phyloP scores from a whole-genome alignment of 768 basidiomycete species.

The Suillus americanus region DNA sequence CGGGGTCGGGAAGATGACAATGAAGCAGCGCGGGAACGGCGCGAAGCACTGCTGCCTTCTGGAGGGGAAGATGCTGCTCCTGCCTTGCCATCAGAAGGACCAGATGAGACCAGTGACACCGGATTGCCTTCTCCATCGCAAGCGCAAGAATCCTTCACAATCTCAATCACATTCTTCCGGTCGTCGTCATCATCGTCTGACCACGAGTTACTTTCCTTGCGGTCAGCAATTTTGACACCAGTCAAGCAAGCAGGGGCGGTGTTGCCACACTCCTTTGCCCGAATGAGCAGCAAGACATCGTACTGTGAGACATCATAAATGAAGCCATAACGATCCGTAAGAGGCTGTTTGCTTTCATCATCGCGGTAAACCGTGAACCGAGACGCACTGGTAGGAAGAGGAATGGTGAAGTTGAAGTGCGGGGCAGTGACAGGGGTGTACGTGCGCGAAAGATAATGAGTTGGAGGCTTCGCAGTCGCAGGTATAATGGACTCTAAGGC shows the following conservation, averaged over 20 bases:
- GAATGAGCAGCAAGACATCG: slow-evolving; percentile 72
- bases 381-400: slow-evolving; percentile 55
- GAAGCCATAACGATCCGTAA: slow-evolving; percentile 90
- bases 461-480: slow-evolving; percentile 75
- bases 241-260: slow-evolving; percentile 84
- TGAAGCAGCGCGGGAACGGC: too few species aligned
- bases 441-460: slow-evolving; percentile 74
- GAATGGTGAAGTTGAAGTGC: slow-evolving; percentile 73
- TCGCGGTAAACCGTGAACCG: slow-evolving; percentile 50
- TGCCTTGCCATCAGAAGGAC: slow-evolving; percentile 12
- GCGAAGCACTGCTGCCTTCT: slow-evolving; percentile 22
- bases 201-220: slow-evolving; percentile 78
- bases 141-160: slow-evolving; percentile 41
- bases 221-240: slow-evolving; percentile 84
- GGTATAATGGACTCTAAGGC: slow-evolving; percentile 85
- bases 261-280: slow-evolving; percentile 69
- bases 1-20: slow-evolving; percentile 52
- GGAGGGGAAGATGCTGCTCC: slow-evolving; percentile 13
- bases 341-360: slow-evolving; percentile 52
- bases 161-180: slow-evolving; percentile 30
- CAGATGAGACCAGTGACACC: slow-evolving; percentile 9
- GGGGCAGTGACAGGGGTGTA: slow-evolving; percentile 74
- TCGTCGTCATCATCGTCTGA: slow-evolving; percentile 59
- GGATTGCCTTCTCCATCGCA: slow-evolving; percentile 35
- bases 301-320: slow-evolving; percentile 85